Evolutionary conservation across 768 basidiomycete species (phyloP).

Genomic region (Auricularia sp.): DNA sequence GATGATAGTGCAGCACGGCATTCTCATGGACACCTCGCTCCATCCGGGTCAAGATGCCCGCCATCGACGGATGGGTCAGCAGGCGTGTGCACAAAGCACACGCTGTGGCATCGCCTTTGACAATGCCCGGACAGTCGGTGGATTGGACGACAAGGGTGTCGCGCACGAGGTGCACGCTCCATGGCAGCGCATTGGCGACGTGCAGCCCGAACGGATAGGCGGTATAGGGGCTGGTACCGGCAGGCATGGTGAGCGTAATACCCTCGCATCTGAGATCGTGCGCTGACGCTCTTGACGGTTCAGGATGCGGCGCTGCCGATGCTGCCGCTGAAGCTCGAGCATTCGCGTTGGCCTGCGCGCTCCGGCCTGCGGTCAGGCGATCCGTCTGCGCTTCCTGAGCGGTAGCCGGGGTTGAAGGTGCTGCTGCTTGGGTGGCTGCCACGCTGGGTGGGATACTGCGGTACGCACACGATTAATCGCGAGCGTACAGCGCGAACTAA

Average conservation of each 20-base stretch:
- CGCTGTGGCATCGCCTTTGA: not conserved
- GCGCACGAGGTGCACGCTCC: constrained; percentile 5
- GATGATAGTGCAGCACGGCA: constrained; percentile 9
- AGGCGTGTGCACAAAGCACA: too few relatives aligned
- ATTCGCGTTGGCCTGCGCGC: too few relatives aligned
- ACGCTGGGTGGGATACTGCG: too few relatives aligned
- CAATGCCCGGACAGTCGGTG: not conserved
- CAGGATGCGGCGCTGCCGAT: too few relatives aligned
- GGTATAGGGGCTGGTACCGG: constrained; percentile 4
- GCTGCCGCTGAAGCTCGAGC: too few relatives aligned
- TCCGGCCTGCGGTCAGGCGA: too few relatives aligned
- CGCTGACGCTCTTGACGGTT: too few relatives aligned
- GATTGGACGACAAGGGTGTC: constrained; percentile 2
- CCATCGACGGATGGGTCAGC: constrained; percentile 3
- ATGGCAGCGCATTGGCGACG: constrained; percentile 1
- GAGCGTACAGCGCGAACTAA: too few relatives aligned
- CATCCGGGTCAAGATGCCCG: constrained; percentile 14
- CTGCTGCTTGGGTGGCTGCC: too few relatives aligned
- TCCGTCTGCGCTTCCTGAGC: too few relatives aligned
- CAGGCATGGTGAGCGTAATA: constrained; percentile 3
- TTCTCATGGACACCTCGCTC: constrained; percentile 11
- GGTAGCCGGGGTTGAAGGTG: too few relatives aligned
- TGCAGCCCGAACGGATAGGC: constrained; percentile 13
- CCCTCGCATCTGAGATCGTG: constrained; percentile 2
- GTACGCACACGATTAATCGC: too few relatives aligned